Conservation (phyloP, 2,329 filamentous ascomycete genomes). For the Colletotrichum echinochloae region DNA sequence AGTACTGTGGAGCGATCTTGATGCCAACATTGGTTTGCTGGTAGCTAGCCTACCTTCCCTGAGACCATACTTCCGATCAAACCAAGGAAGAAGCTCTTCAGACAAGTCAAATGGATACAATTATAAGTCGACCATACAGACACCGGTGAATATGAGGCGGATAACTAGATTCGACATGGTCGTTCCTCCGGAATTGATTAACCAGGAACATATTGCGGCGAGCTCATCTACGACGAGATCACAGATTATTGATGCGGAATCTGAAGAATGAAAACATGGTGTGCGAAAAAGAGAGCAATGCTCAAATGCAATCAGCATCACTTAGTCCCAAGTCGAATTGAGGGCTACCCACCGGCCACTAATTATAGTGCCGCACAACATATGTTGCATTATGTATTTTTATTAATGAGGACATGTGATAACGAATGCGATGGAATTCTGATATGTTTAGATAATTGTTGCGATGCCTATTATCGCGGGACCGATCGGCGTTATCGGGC, state of each 20-base stretch:
- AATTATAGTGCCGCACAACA: too few species aligned
- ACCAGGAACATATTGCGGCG: conserved; percentile 18
- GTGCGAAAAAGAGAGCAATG: background rate
- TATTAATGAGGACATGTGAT: background rate
- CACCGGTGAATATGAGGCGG: conserved; percentile 3
- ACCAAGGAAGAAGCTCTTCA: conserved; percentile 16
- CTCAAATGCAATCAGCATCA: background rate
- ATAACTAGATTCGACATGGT: conserved; percentile 25
- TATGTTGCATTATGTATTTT: background rate
- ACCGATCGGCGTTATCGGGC: too few species aligned
- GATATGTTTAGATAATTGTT: background rate
- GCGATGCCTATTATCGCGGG: too few species aligned
- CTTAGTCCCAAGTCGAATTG: too few species aligned
- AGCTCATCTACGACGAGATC: conserved; percentile 10
- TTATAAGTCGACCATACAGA: conserved; percentile 29
- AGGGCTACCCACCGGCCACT: background rate
- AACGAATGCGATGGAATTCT: background rate
- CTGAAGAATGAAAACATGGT: background rate
- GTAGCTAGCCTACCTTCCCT: conserved; percentile 33
- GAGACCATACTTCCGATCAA: conserved; percentile 35
- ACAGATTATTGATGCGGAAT: background rate
- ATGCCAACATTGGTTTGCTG: conserved; percentile 31
- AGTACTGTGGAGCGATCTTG: conserved; percentile 36
- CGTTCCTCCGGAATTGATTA: conserved; percentile 1
- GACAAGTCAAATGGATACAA: conserved; percentile 31